Percentiles rank a stretch among this genome's conserved stretches.
Evolutionary conservation across 192 early-diverging fungal genomes (phyloP).

Genomic region (Rhizophagus sp.): DNA sequence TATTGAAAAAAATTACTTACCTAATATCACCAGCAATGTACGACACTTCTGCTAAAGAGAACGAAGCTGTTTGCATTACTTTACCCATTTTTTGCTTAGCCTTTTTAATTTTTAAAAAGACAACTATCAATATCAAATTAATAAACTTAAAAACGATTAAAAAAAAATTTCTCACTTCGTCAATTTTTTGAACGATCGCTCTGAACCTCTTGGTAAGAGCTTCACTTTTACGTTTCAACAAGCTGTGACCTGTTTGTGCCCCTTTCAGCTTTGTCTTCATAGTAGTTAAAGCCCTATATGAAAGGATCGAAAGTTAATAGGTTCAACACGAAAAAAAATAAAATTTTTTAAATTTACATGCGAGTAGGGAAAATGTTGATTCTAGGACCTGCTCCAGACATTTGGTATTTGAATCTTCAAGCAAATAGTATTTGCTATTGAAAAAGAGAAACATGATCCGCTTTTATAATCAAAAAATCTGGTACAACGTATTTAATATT

Average conservation of each 20-base stretch:
- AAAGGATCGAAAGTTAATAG: neutral
- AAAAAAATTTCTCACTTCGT: slow-evolving; percentile 70
- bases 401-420: neutral
- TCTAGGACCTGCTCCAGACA: slow-evolving; percentile 30
- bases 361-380: slow-evolving; percentile 32
- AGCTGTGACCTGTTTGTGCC: slow-evolving; percentile 95
- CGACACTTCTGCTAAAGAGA: slow-evolving; percentile 96
- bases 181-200: slow-evolving; percentile 93
- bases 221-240: slow-evolving; percentile 97
- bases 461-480: neutral
- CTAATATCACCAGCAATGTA: slow-evolving; percentile 97
- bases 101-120: slow-evolving; percentile 42
- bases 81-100: slow-evolving; percentile 98
- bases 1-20: slow-evolving; percentile 39
- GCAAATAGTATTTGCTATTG: neutral
- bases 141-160: slow-evolving; percentile 25
- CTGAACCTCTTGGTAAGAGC: slow-evolving; percentile 95
- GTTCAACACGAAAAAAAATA: neutral
- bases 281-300: slow-evolving; percentile 84
- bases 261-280: slow-evolving; percentile 97
- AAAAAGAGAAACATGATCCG: neutral
- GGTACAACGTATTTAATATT: neutral
- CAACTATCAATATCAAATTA: neutral
- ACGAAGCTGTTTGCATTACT: slow-evolving; percentile 97
- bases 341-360: slow-evolving; percentile 1